Conservation (phyloP, 2,329 filamentous ascomycete species). For the Colletotrichum zoysiae region DNA sequence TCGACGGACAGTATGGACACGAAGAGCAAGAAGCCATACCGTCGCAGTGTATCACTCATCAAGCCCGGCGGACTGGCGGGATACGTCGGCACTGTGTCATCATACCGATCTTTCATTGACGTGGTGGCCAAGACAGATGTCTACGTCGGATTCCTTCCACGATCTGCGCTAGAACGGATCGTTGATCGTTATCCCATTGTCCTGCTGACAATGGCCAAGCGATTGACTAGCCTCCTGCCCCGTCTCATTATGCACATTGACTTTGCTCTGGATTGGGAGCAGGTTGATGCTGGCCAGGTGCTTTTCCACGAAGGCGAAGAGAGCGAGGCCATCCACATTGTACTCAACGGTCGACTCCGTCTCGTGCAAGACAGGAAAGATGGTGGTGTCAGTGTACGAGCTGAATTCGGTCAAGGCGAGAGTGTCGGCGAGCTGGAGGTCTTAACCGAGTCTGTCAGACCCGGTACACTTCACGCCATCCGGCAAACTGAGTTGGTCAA, state of each 20-base stretch:
- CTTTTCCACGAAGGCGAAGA: constrained; percentile 95
- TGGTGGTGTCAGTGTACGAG: constrained; percentile 85
- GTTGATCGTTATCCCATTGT: constrained; percentile 94
- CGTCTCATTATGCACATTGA: constrained; percentile 95
- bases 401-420: constrained; percentile 96
- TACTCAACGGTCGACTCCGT: constrained; percentile 91
- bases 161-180: constrained; percentile 87
- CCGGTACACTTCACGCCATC: constrained; percentile 93
- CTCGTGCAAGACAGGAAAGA: constrained; percentile 85
- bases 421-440: constrained; percentile 98
- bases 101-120: constrained; percentile 95
- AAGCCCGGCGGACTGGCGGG: constrained; percentile 95
- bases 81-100: constrained; percentile 94
- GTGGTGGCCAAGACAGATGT: constrained; percentile 98
- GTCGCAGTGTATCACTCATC: constrained; percentile 86
- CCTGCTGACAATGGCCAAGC: constrained; percentile 94
- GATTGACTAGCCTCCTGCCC: constrained; percentile 89
- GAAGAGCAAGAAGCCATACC: constrained; percentile 60
- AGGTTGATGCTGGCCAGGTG: constrained; percentile 94
- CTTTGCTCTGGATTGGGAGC: constrained; percentile 98
- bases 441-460: constrained; percentile 91
- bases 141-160: constrained; percentile 94
- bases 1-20: constrained; percentile 47
- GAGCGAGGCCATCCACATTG: constrained; percentile 98
- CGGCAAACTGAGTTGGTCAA: constrained; percentile 96